These are phyloP conservation scores for Alternaria solani DNA, from an alignment of 2,329 filamentous ascomycete species.

Conservation along the genomic window DNA sequence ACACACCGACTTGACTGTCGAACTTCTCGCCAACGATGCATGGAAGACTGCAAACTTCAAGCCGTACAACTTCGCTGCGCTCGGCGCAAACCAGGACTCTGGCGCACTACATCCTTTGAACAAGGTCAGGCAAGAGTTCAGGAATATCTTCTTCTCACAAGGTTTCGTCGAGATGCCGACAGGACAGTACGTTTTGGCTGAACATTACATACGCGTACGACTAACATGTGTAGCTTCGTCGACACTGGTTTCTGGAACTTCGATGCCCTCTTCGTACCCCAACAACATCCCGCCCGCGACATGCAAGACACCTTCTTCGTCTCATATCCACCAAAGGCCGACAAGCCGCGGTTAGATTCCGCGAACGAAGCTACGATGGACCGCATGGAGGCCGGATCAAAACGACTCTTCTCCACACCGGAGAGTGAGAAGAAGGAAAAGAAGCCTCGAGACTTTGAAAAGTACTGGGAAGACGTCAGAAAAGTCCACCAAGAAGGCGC, in stretches of 20 bases:
- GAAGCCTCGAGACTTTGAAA: slow-evolving; percentile 71
- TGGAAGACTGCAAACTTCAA: slow-evolving; percentile 96
- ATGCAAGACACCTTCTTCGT: slow-evolving; percentile 99
- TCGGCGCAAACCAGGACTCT: slow-evolving; percentile 67
- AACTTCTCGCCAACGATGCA: slow-evolving; percentile 85
- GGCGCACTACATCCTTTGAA: slow-evolving; percentile 69
- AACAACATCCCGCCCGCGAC: slow-evolving; percentile 96
- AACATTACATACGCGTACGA: background rate
- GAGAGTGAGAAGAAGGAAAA: slow-evolving; percentile 61
- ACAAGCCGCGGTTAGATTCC: slow-evolving; percentile 68
- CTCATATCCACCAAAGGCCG: slow-evolving; percentile 81
- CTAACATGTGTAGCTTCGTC: slow-evolving; percentile 67
- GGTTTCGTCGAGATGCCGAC: slow-evolving; percentile 99
- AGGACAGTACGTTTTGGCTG: slow-evolving; percentile 62
- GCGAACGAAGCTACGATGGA: slow-evolving; percentile 56
- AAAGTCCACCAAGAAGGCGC: slow-evolving; percentile 90
- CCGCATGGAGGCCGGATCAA: slow-evolving; percentile 58
- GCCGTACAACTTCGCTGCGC: slow-evolving; percentile 79
- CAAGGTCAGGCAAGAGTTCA: slow-evolving; percentile 95
- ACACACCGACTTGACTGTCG: slow-evolving; percentile 91
- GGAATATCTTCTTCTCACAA: slow-evolving; percentile 99
- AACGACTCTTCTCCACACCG: slow-evolving; percentile 64
- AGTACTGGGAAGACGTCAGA: slow-evolving; percentile 88
- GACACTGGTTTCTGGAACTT: slow-evolving; percentile 99
- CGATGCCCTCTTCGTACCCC: slow-evolving; percentile 93